A percentile compares a stretch with the other conserved stretches of the same genome.
Conservation (phyloP, 305 asterid genomes). For the Rubia occidens region DNA sequence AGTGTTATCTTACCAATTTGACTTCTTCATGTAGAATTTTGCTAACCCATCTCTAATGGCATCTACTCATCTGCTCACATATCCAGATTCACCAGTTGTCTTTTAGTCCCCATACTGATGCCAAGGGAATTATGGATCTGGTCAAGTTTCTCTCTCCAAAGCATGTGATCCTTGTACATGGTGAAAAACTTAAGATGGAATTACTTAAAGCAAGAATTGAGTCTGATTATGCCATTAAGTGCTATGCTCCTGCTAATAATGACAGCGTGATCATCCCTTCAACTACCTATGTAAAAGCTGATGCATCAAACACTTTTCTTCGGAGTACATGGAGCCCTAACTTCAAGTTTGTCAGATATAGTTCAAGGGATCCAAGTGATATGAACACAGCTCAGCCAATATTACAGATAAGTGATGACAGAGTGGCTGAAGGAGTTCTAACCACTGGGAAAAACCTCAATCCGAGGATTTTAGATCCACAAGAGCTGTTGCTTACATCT, state of each 20-base stretch:
- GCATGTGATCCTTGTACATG: slow-evolving; percentile 82
- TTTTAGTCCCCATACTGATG: slow-evolving; percentile 92
- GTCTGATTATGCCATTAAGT: slow-evolving; percentile 51
- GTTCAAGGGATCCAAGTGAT: slow-evolving; percentile 17
- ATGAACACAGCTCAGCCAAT: slow-evolving; percentile 22
- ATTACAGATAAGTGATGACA: slow-evolving; percentile 54
- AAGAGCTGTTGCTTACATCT: slow-evolving; percentile 30
- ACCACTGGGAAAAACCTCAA: slow-evolving; percentile 27
- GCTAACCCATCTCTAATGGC: neutral
- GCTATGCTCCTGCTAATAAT: slow-evolving; percentile 69
- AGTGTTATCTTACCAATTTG: neutral
- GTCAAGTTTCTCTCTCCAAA: slow-evolving; percentile 78
- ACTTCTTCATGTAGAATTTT: neutral
- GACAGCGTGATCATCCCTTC: slow-evolving; percentile 50
- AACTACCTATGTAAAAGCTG: slow-evolving; percentile 42
- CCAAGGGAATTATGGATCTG: slow-evolving; percentile 90
- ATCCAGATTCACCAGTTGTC: slow-evolving; percentile 78
- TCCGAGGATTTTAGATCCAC: slow-evolving; percentile 34
- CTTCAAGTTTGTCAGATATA: slow-evolving; percentile 45
- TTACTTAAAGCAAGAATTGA: slow-evolving; percentile 46
- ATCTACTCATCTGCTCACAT: neutral
- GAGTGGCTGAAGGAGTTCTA: slow-evolving; percentile 58
- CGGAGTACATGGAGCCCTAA: slow-evolving; percentile 52
- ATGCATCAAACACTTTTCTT: slow-evolving; percentile 51
- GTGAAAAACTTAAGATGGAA: slow-evolving; percentile 83